phyloP scores from a whole-genome alignment of 1,284 basidiomycete genomes.

The Melampsora larici-populina region DNA sequence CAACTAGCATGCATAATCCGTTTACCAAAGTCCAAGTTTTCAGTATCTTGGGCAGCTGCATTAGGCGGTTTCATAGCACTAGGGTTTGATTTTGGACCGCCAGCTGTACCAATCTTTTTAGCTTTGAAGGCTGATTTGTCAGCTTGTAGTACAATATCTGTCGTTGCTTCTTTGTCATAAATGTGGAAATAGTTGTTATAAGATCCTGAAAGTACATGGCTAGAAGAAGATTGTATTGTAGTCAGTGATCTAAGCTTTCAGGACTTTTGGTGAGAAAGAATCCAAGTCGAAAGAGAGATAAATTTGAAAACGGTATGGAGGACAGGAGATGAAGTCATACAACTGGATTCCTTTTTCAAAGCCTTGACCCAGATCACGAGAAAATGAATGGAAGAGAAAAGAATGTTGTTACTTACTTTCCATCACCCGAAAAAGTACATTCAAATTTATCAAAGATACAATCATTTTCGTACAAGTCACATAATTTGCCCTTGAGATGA shows the following conservation, averaged over 20 bases:
- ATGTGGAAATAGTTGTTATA: constrained; percentile 99
- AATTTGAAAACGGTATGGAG: neutral
- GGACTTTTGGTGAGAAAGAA: neutral
- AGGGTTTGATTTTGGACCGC: constrained; percentile 63
- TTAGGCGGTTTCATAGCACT: constrained; percentile 68
- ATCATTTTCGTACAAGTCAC: constrained; percentile 99
- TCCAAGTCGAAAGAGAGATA: too few relatives aligned
- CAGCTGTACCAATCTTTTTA: constrained; percentile 74
- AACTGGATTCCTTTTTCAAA: neutral
- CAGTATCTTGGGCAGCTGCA: constrained; percentile 83
- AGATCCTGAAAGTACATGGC: constrained; percentile 90
- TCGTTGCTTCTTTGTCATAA: constrained; percentile 86
- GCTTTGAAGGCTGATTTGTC: constrained; percentile 99
- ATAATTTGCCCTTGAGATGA: constrained; percentile 92
- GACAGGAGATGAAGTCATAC: neutral
- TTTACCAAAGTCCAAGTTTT: constrained; percentile 78
- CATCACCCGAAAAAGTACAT: constrained; percentile 91
- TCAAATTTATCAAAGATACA: constrained; percentile 99
- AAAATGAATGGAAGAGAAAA: neutral
- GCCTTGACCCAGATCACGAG: neutral
- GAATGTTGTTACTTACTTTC: constrained; percentile 67
- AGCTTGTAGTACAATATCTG: constrained; percentile 91
- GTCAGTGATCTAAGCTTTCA: constrained; percentile 8
- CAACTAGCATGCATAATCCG: constrained; percentile 84
- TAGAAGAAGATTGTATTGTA: constrained; percentile 53